Percentiles rank a stretch among this genome's conserved stretches.
These are phyloP conservation scores for Flagelloscypha sp. DNA, from an alignment of 768 basidiomycete species.

Conservation along the genomic window DNA sequence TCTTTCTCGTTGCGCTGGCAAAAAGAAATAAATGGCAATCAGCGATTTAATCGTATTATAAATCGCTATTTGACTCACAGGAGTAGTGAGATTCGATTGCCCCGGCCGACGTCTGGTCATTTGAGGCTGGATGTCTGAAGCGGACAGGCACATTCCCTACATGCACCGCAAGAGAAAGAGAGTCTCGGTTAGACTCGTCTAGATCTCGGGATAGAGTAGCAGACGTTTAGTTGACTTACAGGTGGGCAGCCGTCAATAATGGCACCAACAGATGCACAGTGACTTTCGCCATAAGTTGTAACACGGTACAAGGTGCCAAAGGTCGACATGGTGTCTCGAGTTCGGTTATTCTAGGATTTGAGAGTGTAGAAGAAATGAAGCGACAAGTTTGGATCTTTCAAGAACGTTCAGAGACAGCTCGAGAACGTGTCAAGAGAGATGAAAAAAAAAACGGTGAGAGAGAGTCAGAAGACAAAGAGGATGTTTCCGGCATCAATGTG, in stretches of 20 bases:
- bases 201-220: neutral
- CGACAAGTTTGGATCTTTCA: neutral
- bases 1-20: conserved; percentile 90
- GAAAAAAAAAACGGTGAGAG: no score
- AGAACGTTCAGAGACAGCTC: neutral
- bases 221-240: conserved; percentile 36
- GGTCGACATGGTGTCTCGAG: conserved; percentile 89
- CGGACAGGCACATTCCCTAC: conserved; percentile 75
- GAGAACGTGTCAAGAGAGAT: neutral
- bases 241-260: conserved; percentile 98
- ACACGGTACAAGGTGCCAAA: conserved; percentile 90
- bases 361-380: neutral
- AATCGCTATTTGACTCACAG: conserved; percentile 43
- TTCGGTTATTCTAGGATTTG: no score
- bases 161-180: neutral
- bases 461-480: conserved; percentile 9
- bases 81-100: conserved; percentile 94
- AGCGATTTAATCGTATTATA: conserved; percentile 2
- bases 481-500: no score
- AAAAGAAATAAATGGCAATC: neutral
- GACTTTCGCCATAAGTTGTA: conserved; percentile 96
- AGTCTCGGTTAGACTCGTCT: neutral
- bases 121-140: conserved; percentile 85
- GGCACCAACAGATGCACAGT: conserved; percentile 93
- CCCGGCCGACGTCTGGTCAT: conserved; percentile 88